Percentiles rank a stretch among this genome's conserved stretches.
phyloP scores from a whole-genome alignment of 2,329 filamentous ascomycete species.

The Cladosporium sp. region DNA sequence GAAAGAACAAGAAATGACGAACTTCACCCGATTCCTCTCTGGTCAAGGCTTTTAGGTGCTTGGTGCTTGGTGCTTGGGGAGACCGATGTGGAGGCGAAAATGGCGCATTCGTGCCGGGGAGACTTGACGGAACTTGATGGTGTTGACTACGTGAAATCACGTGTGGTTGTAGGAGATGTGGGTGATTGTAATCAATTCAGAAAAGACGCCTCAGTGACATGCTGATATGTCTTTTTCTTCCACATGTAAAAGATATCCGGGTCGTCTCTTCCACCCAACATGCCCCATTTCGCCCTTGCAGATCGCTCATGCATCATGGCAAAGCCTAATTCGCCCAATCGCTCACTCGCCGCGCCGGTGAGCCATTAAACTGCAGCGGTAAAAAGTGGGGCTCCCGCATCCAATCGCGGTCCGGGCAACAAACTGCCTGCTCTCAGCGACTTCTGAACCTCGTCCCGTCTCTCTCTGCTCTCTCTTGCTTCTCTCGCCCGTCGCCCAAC shows the following conservation, averaged over 20 bases:
- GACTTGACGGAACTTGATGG: neutral
- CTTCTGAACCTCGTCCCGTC: neutral
- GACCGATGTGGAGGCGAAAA: conserved; percentile 13
- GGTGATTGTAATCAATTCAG: neutral
- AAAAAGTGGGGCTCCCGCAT: conserved; percentile 1
- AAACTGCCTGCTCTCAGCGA: conserved; percentile 4
- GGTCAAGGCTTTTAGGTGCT: too few relatives aligned
- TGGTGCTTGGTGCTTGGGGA: neutral
- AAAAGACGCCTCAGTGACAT: too few relatives aligned
- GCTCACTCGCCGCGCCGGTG: neutral
- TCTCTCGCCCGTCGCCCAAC: conserved; percentile 6
- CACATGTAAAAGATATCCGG: neutral
- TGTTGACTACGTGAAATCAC: neutral
- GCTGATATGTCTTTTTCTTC: too few relatives aligned
- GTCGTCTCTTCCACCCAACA: too few relatives aligned
- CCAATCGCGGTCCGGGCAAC: neutral
- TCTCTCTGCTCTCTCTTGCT: neutral
- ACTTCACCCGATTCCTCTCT: conserved; percentile 1
- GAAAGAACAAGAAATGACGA: conserved; percentile 12
- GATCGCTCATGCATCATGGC: conserved; percentile 7
- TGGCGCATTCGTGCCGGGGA: neutral
- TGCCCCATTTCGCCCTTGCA: too few relatives aligned
- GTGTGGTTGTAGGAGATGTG: too few relatives aligned
- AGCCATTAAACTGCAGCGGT: neutral
- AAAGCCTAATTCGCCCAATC: conserved; percentile 7